phyloP scores from a whole-genome alignment of 2,329 filamentous ascomycete species.

The Thielaviopsis euricoi region DNA sequence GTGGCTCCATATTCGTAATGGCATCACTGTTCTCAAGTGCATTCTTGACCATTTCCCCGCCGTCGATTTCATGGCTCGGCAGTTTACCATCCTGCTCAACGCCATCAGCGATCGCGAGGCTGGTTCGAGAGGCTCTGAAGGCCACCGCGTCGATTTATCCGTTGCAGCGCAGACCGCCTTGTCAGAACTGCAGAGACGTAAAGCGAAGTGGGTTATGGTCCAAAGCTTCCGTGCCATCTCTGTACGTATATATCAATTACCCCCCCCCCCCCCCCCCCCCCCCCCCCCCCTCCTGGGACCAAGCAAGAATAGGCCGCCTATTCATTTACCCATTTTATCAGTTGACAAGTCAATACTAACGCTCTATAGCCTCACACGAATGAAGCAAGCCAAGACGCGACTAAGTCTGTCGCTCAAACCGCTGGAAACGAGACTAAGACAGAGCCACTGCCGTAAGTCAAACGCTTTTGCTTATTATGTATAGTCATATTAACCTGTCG shows the following conservation, averaged over 20 bases:
- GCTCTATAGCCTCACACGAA: not conserved
- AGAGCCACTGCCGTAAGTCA: conserved; percentile 21
- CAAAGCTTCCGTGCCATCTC: conserved; percentile 53
- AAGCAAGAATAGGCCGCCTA: conserved; percentile 5
- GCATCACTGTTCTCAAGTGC: conserved; percentile 73
- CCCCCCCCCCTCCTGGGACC: too few species aligned
- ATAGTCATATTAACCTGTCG: not conserved
- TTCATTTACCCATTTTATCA: not conserved
- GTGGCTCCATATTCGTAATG: conserved; percentile 97
- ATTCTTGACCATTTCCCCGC: conserved; percentile 72
- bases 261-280: too few species aligned
- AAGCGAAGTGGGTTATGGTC: conserved; percentile 55
- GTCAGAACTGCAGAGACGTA: conserved; percentile 50
- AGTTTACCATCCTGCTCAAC: conserved; percentile 46
- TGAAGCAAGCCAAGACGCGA: not conserved
- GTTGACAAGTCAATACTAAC: not conserved
- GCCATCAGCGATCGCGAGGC: conserved; percentile 47
- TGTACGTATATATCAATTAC: conserved; percentile 26
- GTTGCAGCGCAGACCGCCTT: conserved; percentile 56
- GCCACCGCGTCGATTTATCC: conserved; percentile 55
- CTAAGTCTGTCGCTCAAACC: conserved; percentile 32
- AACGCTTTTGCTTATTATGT: conserved; percentile 11
- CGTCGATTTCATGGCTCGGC: conserved; percentile 71
- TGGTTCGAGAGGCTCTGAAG: conserved; percentile 30
- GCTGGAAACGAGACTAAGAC: conserved; percentile 51